phyloP scores from a whole-genome alignment of 768 basidiomycete genomes.

The Suillus alpinus region DNA sequence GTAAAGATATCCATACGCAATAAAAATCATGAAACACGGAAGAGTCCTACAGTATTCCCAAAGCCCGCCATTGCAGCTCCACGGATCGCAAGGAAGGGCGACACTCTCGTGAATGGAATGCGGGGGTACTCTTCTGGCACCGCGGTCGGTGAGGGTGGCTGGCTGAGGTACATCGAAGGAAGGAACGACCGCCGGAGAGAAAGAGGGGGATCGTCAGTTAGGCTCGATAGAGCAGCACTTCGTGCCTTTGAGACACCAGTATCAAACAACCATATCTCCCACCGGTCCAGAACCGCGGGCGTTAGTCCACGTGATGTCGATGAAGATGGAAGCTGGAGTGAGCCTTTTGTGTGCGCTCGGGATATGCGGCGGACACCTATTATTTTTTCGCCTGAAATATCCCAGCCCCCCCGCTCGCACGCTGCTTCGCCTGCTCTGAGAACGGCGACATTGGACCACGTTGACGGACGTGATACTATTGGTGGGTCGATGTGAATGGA shows the following conservation, averaged over 20 bases:
- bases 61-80: conserved; percentile 66
- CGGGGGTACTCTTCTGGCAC: conserved; percentile 39
- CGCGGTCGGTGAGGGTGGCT: neutral
- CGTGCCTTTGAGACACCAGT: conserved; percentile 46
- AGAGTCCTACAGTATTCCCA: conserved; percentile 72
- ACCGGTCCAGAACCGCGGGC: conserved; percentile 65
- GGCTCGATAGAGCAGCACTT: conserved; percentile 48
- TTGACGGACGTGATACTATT: conserved; percentile 26
- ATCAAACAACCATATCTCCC: conserved; percentile 84
- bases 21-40: conserved; percentile 23
- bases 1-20: neutral
- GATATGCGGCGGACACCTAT: conserved; percentile 72
- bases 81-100: conserved; percentile 50
- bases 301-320: conserved; percentile 46
- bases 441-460: conserved; percentile 50
- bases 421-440: conserved; percentile 51
- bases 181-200: conserved; percentile 14
- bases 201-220: conserved; percentile 32
- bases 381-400: conserved; percentile 49
- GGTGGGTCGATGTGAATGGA: conserved; percentile 32
- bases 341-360: conserved; percentile 37
- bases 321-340: conserved; percentile 11
- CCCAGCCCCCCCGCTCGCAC: conserved; percentile 82
- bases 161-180: conserved; percentile 3
- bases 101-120: conserved; percentile 79